Percentiles rank a stretch among this genome's conserved stretches.
These are phyloP conservation scores for Phytophthora hybrid DNA, from an alignment of 352 stramenopile genomes.

Conservation along the genomic window DNA sequence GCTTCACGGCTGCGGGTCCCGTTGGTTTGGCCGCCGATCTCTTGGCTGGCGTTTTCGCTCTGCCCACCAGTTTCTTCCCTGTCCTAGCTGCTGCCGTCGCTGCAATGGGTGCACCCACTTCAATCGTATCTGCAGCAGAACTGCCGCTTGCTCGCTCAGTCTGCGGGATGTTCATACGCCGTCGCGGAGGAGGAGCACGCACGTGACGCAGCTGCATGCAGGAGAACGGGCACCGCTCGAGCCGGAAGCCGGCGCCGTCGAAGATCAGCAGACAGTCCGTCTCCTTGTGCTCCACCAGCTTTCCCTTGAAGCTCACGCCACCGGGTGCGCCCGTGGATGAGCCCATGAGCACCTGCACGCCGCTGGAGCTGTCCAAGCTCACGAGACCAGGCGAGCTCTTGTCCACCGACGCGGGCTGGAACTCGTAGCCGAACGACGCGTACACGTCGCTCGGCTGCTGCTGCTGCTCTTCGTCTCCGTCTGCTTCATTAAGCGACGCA, in stretches of 20 bases:
- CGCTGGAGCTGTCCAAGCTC: slow-evolving; percentile 62
- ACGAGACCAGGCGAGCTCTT: slow-evolving; percentile 70
- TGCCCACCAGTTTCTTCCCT: slow-evolving; percentile 19
- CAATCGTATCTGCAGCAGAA: slow-evolving; percentile 1
- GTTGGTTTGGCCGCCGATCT: slow-evolving; percentile 11
- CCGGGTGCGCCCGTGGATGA: slow-evolving; percentile 58
- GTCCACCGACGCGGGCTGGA: slow-evolving; percentile 84
- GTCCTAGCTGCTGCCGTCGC: not conserved
- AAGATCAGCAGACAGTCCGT: slow-evolving; percentile 88
- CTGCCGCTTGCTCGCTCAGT: slow-evolving; percentile 3
- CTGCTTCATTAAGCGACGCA: slow-evolving; percentile 40
- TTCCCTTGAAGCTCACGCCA: slow-evolving; percentile 86
- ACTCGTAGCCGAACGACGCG: slow-evolving; percentile 84
- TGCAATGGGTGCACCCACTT: not conserved
- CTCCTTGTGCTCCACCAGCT: slow-evolving; percentile 79
- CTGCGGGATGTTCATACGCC: slow-evolving; percentile 21
- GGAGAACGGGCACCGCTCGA: slow-evolving; percentile 77
- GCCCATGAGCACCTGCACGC: slow-evolving; percentile 73
- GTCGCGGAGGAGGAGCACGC: slow-evolving; percentile 45
- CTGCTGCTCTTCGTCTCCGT: slow-evolving; percentile 14
- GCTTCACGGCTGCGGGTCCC: slow-evolving; percentile 14
- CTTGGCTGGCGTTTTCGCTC: slow-evolving; percentile 24
- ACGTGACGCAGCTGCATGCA: slow-evolving; percentile 82
- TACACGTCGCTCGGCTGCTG: slow-evolving; percentile 41
- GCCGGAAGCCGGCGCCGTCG: slow-evolving; percentile 66